Evolutionary conservation across 345 rosid genomes (phyloP).

Genomic region (Linum lewisii): DNA sequence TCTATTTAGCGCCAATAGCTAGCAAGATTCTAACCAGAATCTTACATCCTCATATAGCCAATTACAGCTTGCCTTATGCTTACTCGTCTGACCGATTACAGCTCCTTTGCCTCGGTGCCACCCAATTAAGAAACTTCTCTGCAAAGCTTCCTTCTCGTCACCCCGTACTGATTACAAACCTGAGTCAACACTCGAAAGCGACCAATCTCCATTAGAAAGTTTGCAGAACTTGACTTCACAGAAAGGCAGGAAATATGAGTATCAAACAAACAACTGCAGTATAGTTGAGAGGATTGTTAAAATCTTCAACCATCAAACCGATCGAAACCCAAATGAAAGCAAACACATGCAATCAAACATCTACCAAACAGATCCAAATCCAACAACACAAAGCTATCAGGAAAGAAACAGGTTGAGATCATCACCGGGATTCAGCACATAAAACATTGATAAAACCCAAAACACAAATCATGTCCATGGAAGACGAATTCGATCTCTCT

Average conservation of each 20-base stretch:
- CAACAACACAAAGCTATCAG: neutral
- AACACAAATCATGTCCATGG: neutral
- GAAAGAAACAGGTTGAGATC: neutral
- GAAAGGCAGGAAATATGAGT: neutral
- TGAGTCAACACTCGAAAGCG: constrained; percentile 13
- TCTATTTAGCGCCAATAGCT: neutral
- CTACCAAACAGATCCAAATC: neutral
- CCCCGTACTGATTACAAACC: constrained; percentile 2
- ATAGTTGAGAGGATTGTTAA: neutral
- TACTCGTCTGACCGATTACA: constrained; percentile 11
- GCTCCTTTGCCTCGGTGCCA: constrained; percentile 8
- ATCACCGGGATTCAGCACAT: too few relatives aligned
- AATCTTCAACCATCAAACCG: too few relatives aligned
- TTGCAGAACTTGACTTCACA: neutral
- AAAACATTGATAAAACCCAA: too few relatives aligned
- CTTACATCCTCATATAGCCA: constrained; percentile 8
- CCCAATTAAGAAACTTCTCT: constrained; percentile 7
- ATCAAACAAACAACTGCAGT: neutral
- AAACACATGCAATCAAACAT: neutral
- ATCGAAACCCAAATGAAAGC: too few relatives aligned
- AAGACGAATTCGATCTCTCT: neutral
- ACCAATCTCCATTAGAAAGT: constrained; percentile 8
- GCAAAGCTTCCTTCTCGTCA: constrained; percentile 2
- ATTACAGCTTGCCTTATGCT: too few relatives aligned
- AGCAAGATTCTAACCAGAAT: constrained; percentile 3